Percentiles rank a stretch among this genome's conserved stretches.
Evolutionary conservation across 1,284 basidiomycete genomes (phyloP).

Genomic region (Clitocybe nebularis): DNA sequence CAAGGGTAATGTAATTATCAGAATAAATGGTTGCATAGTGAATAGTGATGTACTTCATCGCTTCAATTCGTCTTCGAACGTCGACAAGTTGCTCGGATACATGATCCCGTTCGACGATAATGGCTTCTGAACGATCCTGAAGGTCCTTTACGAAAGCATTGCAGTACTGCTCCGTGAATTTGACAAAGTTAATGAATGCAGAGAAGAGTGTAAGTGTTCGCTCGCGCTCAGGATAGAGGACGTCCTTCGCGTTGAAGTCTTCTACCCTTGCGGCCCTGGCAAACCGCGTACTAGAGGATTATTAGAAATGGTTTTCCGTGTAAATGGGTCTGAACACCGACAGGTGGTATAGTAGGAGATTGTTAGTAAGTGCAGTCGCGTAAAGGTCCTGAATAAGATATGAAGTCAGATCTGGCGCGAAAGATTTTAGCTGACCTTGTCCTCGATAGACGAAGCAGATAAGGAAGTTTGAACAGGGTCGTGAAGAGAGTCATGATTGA

Average conservation of each 20-base stretch:
- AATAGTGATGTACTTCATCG: constrained; percentile 53
- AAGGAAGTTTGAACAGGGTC: constrained; percentile 56
- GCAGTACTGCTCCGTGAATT: constrained; percentile 76
- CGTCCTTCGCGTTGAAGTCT: constrained; percentile 74
- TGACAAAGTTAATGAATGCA: constrained; percentile 90
- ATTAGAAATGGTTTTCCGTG: too few relatives aligned
- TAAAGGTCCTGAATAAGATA: constrained; percentile 55
- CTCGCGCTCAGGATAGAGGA: constrained; percentile 67
- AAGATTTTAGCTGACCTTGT: constrained; percentile 42
- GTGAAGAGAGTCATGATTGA: constrained; percentile 57
- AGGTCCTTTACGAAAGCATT: constrained; percentile 55
- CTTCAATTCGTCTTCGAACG: constrained; percentile 49
- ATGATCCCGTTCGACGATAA: constrained; percentile 53
- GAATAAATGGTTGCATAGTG: background rate
- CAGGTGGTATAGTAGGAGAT: constrained; percentile 67
- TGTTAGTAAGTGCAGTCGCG: constrained; percentile 48
- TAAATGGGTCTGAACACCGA: constrained; percentile 26
- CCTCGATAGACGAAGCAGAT: constrained; percentile 45
- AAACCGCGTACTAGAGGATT: constrained; percentile 52
- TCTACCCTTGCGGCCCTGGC: constrained; percentile 71
- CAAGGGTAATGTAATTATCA: constrained; percentile 1
- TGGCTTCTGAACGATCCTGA: constrained; percentile 52
- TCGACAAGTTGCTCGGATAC: constrained; percentile 49
- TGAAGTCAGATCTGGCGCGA: background rate
- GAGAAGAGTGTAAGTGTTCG: constrained; percentile 75